Base-by-base conservation (phyloP, 805 yeast genomes). In the Candida namnaoensis region DNA sequence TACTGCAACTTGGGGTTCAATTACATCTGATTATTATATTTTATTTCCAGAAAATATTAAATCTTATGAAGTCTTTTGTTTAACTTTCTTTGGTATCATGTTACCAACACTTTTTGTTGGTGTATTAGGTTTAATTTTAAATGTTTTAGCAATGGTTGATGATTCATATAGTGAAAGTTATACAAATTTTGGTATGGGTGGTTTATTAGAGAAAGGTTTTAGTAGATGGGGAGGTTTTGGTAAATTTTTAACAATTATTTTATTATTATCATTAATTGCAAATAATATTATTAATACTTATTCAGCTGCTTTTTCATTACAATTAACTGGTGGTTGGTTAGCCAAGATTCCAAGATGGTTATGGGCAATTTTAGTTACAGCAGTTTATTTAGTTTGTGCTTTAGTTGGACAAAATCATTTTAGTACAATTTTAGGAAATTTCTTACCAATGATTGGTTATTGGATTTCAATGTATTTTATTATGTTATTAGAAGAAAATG, bases 361-460 rank as follows among this genome's bases (percentile, higher is more conserved):
- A 34, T 77, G 91, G 75, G 78, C 83, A 1, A 61, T 85, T 36
- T 58, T 74, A 5, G 71, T 82, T 24, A 81, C 88, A 12, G 72
- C 68, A 1, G 63, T 83, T 23, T 83, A 80, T 52, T 65, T 84
- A 46, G 76, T 82, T 4, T 74, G 87, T 56, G 80, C 95, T 1
- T 62, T 86, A 44, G 90, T 75, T 23, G 96, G 96, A 10, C 71
- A 82, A 51, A 65, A 81, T 55, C 79, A 80, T 50, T 82, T 88
- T 56, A 69, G 86, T 43, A 69, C 77, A 3, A 85, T 88, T 45
- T 65, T 87, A 49, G 78, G 87, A 10, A 87, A 87, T 53, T 87
- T 87, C 61, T 65, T 87, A 52, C 95, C 96, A 9, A 87, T 87
- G 95, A 74, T 87, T 44, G 95, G 95, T 2, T 87, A 87, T 62